Conservation (phyloP, 1,284 basidiomycete species). For the Porogramme epimiltina region DNA sequence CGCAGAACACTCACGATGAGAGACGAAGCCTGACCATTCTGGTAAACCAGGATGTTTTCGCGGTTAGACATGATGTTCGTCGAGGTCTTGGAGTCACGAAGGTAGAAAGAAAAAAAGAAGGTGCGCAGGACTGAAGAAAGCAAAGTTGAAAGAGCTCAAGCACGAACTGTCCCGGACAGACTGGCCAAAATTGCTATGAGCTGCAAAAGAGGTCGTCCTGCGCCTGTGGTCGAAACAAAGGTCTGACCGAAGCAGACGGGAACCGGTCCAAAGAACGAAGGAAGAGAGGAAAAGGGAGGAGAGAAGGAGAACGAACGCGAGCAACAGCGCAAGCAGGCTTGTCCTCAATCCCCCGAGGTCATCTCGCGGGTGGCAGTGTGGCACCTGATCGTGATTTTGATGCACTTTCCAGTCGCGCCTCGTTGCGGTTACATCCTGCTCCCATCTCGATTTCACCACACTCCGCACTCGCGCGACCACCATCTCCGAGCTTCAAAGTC, state of each 20-base stretch:
- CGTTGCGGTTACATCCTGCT: too few relatives aligned
- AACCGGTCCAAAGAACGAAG: slow-evolving; percentile 44
- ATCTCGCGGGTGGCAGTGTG: slow-evolving; percentile 15
- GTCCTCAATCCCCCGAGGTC: slow-evolving; percentile 20
- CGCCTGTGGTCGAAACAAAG: slow-evolving; percentile 33
- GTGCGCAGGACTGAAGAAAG: slow-evolving; percentile 14
- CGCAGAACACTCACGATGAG: slow-evolving; percentile 44
- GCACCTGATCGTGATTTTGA: slow-evolving; percentile 20
- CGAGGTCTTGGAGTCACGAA: slow-evolving; percentile 10
- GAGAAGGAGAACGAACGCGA: slow-evolving; percentile 25
- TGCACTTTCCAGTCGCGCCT: not conserved
- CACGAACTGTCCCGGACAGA: slow-evolving; percentile 38
- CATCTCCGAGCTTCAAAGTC: too few relatives aligned
- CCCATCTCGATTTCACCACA: too few relatives aligned
- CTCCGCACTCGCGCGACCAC: too few relatives aligned
- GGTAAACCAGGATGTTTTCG: slow-evolving; percentile 23
- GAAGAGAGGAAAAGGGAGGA: slow-evolving; percentile 26
- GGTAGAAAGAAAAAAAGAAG: slow-evolving; percentile 13
- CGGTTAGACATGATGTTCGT: slow-evolving; percentile 25
- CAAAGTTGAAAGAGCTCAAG: slow-evolving; percentile 21
- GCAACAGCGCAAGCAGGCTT: slow-evolving; percentile 15
- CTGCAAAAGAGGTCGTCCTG: slow-evolving; percentile 36
- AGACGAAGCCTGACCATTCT: slow-evolving; percentile 37
- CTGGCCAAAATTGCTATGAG: slow-evolving; percentile 29
- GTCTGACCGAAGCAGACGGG: slow-evolving; percentile 42